phyloP scores from a whole-genome alignment of 23 red algal genomes.

The Gracilariopsis chorda region DNA sequence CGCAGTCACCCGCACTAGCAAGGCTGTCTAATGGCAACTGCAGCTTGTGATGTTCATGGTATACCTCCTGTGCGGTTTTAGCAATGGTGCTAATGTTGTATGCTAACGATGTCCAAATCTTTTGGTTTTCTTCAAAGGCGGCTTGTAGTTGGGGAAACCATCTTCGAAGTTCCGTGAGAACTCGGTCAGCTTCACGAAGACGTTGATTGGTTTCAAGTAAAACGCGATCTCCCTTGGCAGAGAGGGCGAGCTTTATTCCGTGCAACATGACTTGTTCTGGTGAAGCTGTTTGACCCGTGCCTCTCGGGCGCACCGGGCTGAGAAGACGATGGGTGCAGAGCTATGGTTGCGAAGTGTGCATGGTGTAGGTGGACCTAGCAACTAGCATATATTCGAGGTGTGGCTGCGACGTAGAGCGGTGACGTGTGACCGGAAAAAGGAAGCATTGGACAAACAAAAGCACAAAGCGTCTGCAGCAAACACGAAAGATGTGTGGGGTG shows the following conservation, averaged over 20 bases:
- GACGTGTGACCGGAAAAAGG: too few species aligned
- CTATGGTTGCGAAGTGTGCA: too few species aligned
- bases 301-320: too few species aligned
- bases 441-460: too few species aligned
- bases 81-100: conserved; percentile 32
- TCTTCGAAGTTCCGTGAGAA: conserved; percentile 22
- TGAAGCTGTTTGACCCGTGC: too few species aligned
- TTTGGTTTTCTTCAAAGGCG: conserved; percentile 34
- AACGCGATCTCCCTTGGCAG: background rate
- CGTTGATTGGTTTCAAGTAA: conserved; percentile 12
- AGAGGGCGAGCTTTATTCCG: conserved; percentile 24
- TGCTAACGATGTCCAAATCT: conserved; percentile 18
- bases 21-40: background rate
- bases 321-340: too few species aligned
- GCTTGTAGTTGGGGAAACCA: conserved; percentile 45
- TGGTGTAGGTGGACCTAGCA: too few species aligned
- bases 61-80: conserved; percentile 25
- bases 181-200: background rate
- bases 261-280: too few species aligned
- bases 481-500: too few species aligned
- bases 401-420: too few species aligned
- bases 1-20: background rate
- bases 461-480: too few species aligned
- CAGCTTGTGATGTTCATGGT: background rate
- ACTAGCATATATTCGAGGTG: too few species aligned